Evolutionary conservation across 192 early-diverging fungal genomes (phyloP), one percentile per base, ranked within the genome.

Genomic region (Coemansia sp.): DNA sequence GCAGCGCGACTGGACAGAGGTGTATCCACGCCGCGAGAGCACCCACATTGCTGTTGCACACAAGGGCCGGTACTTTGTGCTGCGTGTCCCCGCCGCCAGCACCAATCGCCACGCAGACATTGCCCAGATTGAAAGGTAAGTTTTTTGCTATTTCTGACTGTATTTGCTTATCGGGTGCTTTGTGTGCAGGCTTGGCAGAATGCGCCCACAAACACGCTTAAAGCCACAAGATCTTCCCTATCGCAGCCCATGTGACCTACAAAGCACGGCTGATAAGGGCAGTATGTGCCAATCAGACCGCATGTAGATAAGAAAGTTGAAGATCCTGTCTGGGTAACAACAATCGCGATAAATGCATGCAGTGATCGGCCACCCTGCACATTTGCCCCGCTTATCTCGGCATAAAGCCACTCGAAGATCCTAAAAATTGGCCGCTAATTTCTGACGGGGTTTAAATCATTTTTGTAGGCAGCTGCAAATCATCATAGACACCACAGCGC

Each of bases 31-130:
- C 50, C 69, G 74, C 3, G 75, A 80, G 55, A 91, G 91, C 84
- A 82, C 82, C 62, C 89, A 93, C 62, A 77, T 93, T 51, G 84
- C 87, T 27, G 87, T 94, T 39, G 82, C 88, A 27, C 81, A 91
- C 59, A 84, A 89, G 61, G 92, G 92, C 69, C 84, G 90, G 71
- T 92, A 91, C 82, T 94, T 80, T 71, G 80, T 75, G 27, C 67
- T 94, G 29, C 89, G 88, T 38, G 54, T 83, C 58, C 82, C 86
- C 26, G 57, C 61, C 1, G 35, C 26, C 48, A 35, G 51, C 61
- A 27, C 22, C 22, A 65, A 60, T 51, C 75, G 71, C 62, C 41
- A 52, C 26, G 43, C 54, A 8, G 55, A 77, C 38, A 83, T 86
- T 39, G 74, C 68, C 17, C 82, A 88, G 58, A 78, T 90, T 47